phyloP scores from a whole-genome alignment of 2,329 filamentous ascomycete species.

The Celoporthe dispersa region DNA sequence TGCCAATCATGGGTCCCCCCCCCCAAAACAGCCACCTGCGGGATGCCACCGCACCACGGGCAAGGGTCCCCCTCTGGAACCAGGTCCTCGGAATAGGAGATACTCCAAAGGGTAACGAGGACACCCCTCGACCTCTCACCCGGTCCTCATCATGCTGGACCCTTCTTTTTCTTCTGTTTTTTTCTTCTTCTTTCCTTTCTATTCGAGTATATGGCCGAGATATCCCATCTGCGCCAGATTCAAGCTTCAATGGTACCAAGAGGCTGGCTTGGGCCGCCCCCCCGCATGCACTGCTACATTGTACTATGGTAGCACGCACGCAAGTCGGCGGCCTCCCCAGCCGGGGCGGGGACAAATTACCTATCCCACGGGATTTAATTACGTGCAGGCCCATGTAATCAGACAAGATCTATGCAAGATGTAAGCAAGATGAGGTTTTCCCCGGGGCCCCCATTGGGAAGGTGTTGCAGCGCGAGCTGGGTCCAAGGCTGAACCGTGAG shows the following conservation, averaged over 20 bases:
- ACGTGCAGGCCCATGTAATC: constrained; percentile 24
- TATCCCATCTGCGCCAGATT: background rate
- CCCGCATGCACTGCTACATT: background rate
- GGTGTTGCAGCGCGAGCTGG: background rate
- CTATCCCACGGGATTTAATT: constrained; percentile 18
- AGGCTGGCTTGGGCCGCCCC: background rate
- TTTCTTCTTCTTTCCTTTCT: too few relatives aligned
- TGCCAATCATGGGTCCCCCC: background rate
- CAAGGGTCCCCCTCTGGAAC: background rate
- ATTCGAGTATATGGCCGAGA: background rate
- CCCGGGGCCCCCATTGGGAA: constrained; percentile 6
- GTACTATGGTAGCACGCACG: background rate
- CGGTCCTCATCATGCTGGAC: background rate
- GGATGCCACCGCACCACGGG: constrained; percentile 8
- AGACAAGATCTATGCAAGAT: constrained; percentile 28
- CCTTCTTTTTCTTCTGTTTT: background rate
- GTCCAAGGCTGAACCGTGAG: background rate
- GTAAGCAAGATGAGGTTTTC: constrained; percentile 13
- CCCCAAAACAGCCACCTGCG: constrained; percentile 7
- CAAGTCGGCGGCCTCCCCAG: constrained; percentile 23
- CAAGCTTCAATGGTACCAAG: background rate
- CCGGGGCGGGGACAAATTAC: background rate
- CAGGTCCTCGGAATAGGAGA: background rate
- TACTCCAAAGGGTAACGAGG: background rate
- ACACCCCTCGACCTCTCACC: too few relatives aligned